These are phyloP conservation scores for Metschnikowia amazonensis DNA, from an alignment of 805 yeast genomes.

Conservation along the genomic window DNA sequence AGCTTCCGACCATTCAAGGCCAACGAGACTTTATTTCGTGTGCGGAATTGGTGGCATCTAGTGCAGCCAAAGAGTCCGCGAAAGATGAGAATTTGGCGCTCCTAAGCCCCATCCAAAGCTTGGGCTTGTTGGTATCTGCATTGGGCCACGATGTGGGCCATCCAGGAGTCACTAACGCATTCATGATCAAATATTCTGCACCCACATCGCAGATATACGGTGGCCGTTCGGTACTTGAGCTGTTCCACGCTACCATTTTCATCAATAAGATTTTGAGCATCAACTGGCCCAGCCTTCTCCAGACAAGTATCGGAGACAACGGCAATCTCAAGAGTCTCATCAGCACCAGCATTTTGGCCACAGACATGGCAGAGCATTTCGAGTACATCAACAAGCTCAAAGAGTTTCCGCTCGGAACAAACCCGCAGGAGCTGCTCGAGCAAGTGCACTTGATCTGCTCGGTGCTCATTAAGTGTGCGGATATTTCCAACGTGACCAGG, in stretches of 20 bases:
- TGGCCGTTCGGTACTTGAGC: constrained; percentile 72
- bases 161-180: constrained; percentile 88
- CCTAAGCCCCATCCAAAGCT: constrained; percentile 42
- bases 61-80: background rate
- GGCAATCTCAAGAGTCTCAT: constrained; percentile 27
- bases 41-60: constrained; percentile 8
- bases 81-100: constrained; percentile 4
- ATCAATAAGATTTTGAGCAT: constrained; percentile 33
- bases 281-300: constrained; percentile 35
- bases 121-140: constrained; percentile 72
- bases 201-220: constrained; percentile 62
- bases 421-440: constrained; percentile 20
- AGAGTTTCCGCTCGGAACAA: constrained; percentile 19
- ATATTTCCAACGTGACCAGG: constrained; percentile 88
- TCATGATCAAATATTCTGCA: constrained; percentile 54
- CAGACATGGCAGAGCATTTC: constrained; percentile 91
- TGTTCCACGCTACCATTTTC: constrained; percentile 72
- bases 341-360: constrained; percentile 43
- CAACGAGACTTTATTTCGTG: constrained; percentile 1
- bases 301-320: constrained; percentile 22
- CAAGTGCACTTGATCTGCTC: constrained; percentile 50
- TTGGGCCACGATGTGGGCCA: constrained; percentile 96
- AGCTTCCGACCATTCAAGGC: constrained; percentile 17
- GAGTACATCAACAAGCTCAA: constrained; percentile 59
- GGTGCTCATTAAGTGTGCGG: constrained; percentile 87